A percentile compares a stretch with the other conserved stretches of the same genome.
These are phyloP conservation scores for Cordyceps sp. DNA, from an alignment of 2,329 filamentous ascomycete genomes.

Conservation along the genomic window DNA sequence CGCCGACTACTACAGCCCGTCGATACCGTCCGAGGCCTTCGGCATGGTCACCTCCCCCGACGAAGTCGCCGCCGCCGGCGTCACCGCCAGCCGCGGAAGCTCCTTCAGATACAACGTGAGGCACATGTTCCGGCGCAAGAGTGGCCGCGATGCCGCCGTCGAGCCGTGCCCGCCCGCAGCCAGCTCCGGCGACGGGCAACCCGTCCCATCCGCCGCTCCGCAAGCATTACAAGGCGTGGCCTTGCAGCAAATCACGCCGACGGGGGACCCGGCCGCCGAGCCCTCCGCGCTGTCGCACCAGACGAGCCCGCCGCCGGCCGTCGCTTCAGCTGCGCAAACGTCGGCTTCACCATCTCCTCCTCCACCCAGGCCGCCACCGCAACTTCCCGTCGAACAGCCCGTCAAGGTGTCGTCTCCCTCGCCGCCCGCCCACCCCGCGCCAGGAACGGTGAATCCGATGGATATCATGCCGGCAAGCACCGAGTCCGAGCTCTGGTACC, in stretches of 20 bases:
- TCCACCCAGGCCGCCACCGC: constrained; percentile 1
- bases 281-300: too few relatives aligned
- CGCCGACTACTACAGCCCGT: constrained; percentile 24
- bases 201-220: too few relatives aligned
- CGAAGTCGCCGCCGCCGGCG: constrained; percentile 2
- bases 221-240: too few relatives aligned
- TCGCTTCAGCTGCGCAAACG: too few relatives aligned
- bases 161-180: too few relatives aligned
- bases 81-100: constrained; percentile 9
- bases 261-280: too few relatives aligned
- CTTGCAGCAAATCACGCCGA: too few relatives aligned
- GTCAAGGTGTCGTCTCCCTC: constrained; percentile 10
- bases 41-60: constrained; percentile 17
- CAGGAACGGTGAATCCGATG: constrained; percentile 35
- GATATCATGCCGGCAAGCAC: constrained; percentile 31
- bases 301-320: too few relatives aligned
- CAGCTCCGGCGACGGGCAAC: too few relatives aligned
- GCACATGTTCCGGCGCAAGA: too few relatives aligned
- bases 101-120: constrained; percentile 19
- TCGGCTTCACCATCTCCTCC: too few relatives aligned
- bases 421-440: constrained; percentile 17
- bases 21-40: constrained; percentile 22
- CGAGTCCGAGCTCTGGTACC: constrained; percentile 19
- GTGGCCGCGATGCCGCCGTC: too few relatives aligned
- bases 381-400: constrained; percentile 1